Evolutionary conservation across 1,284 basidiomycete genomes (phyloP), one percentile per base, ranked within the genome.

Genomic region (Rhizoctonia solani): DNA sequence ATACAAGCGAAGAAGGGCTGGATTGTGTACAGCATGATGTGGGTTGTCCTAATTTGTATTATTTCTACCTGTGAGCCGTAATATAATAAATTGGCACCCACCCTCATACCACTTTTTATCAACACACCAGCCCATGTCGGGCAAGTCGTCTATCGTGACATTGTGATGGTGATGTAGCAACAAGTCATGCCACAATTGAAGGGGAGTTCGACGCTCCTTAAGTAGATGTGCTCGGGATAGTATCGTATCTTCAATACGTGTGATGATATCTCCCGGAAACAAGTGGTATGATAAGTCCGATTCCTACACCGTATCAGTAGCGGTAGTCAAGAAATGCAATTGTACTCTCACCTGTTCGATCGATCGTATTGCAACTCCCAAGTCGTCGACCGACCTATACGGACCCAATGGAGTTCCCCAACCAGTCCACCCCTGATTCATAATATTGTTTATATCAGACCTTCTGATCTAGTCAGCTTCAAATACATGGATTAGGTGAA

Each of bases 111-210:
- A 61, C 23, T 50, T 50, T 61, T n/a, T 39, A 29, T 61, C 58
- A 2, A 61, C 58, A 27, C 58, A 61, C 58, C 58, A 61, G 25
- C 58, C 58, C 58, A 61, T 50, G 46, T 61, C 58, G 13, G 58
- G 58, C 19, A 61, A 41, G 13, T 61, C 58, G 9, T 41, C 32
- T 27, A 61, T 61, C 8, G 58, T 61, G 34, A 61, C 46, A 27
- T 61, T 61, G 13, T 41, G 46, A 23, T 61, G 44, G 21, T 50
- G 58, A 19, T 61, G 58, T 27, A 61, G 25, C 32, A 61, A 41
- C 4, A 61, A 25, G 21, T 61, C 58, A 50, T 61, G 58, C 58
- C 58, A 61, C 2, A 61, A 32, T 19, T 50, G 46, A 25, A 61
- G 58, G 11, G 58, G 46, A 23, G 58, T 61, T n/a, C 58, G 58